These are phyloP conservation scores for Coniochaeta pulveracea DNA, from an alignment of 2,329 filamentous ascomycete species.

Conservation along the genomic window DNA sequence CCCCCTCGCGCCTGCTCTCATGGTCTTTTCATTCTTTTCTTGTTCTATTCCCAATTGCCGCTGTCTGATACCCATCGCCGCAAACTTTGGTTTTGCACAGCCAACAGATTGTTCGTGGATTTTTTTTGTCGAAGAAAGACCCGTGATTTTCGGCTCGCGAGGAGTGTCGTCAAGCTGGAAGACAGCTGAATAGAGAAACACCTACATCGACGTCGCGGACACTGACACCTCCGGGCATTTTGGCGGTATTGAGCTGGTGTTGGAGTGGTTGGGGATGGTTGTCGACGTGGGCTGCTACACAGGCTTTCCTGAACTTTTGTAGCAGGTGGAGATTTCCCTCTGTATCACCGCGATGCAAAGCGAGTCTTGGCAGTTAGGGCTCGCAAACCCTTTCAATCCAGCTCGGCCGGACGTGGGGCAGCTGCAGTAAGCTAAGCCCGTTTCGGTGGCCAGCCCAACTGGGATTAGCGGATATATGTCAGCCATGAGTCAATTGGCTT, in stretches of 20 bases:
- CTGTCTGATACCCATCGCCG: no score
- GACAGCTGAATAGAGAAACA: conserved; percentile 23
- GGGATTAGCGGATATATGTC: no score
- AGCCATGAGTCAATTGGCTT: no score
- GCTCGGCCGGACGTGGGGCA: no score
- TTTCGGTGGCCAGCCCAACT: no score
- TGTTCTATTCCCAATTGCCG: conserved; percentile 5
- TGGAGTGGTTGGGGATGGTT: conserved; percentile 7
- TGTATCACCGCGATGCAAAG: background rate
- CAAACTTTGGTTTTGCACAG: conserved; percentile 1
- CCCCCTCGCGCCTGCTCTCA: conserved; percentile 60
- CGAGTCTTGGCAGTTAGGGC: conserved; percentile 3
- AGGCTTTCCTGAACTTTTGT: background rate
- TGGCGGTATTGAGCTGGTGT: conserved; percentile 26
- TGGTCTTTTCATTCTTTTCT: conserved; percentile 13
- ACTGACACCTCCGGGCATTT: conserved; percentile 68
- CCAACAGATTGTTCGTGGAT: conserved; percentile 5
- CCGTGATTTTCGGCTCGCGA: conserved; percentile 2
- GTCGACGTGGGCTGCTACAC: background rate
- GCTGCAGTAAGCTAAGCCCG: no score
- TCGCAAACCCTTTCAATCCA: conserved; percentile 3
- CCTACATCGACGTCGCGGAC: conserved; percentile 82
- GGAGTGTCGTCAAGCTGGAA: conserved; percentile 15
- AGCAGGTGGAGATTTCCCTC: background rate
- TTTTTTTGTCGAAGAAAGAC: background rate